Base-by-base conservation (phyloP, 2,329 filamentous ascomycete species). In the Curvularia sp. region DNA sequence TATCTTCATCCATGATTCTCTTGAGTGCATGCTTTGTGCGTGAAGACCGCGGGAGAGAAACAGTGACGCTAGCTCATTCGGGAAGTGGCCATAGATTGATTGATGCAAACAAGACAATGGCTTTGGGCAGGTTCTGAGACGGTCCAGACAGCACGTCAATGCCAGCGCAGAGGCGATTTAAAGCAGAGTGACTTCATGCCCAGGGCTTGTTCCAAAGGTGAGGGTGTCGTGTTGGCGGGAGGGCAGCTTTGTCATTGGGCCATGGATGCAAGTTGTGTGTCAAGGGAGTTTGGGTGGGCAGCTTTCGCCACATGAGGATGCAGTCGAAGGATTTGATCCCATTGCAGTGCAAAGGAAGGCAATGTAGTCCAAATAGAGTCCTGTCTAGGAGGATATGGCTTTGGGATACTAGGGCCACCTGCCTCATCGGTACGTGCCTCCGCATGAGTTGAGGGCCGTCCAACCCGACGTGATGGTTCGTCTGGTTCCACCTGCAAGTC, bases 381-480 rank as follows among this genome's bases (percentile, higher is more conserved):
- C 42, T 22, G 42, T 60, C 41, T 22, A 22, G 15, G 30, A 31
- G 35, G 39, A 47, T 15, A 53, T 41, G 59, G 59, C 49, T 39
- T 55, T 42, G 18, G 55, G 38, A 35, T 50, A 46, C 55, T 53
- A 53, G 48, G 51, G 24, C 47, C 51, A 57, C 48, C 50, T 60
- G 41, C 60, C 53, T 30, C 49, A 54, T 60, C 56, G 42, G 57
- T 62, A 52, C 41, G 31, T 53, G 49, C 49, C 52, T 47, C 60
- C 60, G 55, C 49, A 31, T 55, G 49, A 62, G 63, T 63, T 65
- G 62, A 60, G 43, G 28, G 7, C n/a, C 13, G 12, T n/a, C 38
- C 50, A 13, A 53, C 64, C 65, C 60, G 58, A 62, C 41, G 18
- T 46, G 33, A 49, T 62, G 62, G 56, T 55, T 47, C 49, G 47